phyloP scores from a whole-genome alignment of 768 basidiomycete species.

The Scleroderma bovista region DNA sequence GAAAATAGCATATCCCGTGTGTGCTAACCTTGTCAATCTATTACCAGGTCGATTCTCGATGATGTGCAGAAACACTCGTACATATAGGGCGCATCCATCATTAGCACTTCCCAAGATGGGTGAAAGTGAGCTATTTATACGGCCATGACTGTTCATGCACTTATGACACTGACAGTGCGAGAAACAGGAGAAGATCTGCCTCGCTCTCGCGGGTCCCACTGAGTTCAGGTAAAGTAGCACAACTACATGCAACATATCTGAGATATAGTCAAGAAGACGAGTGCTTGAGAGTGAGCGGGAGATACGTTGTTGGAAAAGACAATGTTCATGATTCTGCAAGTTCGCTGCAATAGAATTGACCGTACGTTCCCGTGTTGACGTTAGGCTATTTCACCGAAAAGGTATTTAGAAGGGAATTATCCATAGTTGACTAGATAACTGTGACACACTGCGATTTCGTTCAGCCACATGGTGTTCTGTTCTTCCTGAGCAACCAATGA shows the following conservation, averaged over 20 bases:
- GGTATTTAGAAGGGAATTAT: conserved; percentile 62
- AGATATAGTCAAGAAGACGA: conserved; percentile 44
- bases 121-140: conserved; percentile 43
- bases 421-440: too few relatives aligned
- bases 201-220: conserved; percentile 74
- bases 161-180: conserved; percentile 42
- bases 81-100: conserved; percentile 53
- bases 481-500: too few relatives aligned
- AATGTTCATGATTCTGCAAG: conserved; percentile 82
- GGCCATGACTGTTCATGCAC: neutral
- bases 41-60: conserved; percentile 80
- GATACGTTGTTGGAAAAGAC: conserved; percentile 65
- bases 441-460: too few relatives aligned
- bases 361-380: too few relatives aligned
- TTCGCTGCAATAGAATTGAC: conserved; percentile 32
- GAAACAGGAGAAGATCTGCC: conserved; percentile 47
- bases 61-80: conserved; percentile 73
- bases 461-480: too few relatives aligned
- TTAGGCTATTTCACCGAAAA: conserved; percentile 61
- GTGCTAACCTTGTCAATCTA: neutral
- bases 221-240: conserved; percentile 58
- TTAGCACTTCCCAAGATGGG: conserved; percentile 58
- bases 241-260: conserved; percentile 66
- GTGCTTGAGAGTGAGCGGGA: conserved; percentile 56
- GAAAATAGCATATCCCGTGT: conserved; percentile 16